Evolutionary conservation across 2,329 filamentous ascomycete species (phyloP), one percentile per base, ranked within the genome.

Genomic region (Fusarium sp.): DNA sequence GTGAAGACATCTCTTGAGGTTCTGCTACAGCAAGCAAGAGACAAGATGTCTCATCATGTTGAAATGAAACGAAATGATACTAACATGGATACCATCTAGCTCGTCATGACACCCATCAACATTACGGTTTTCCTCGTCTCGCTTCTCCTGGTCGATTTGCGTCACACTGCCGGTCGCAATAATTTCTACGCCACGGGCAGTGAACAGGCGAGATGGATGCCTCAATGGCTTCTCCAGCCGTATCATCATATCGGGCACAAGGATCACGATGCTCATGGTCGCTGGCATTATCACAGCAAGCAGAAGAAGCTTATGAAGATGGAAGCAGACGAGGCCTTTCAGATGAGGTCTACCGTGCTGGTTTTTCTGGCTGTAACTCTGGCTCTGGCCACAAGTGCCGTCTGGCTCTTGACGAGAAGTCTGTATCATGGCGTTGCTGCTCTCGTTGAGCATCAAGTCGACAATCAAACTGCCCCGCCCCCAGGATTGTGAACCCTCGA

Each of bases 51-150:
- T 15, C 24, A 24, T 29, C 20, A 59, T 54, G 44, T 46, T 34
- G 49, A 43, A 24, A 14, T 45, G n/a, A 49, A 24, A 14, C 22
- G 49, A 44, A 44, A 40, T 20, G 45, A 29, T 44, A 47, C 61
- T 72, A 43, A 73, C 71, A 58, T 18, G 25, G 25, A 27, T 30
- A 29, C 11, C 12, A 42, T 38, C 61, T 58, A 83, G 63, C 40
- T 66, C 22, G 71, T 92, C 71, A 83, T 91, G 79, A 90, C 89
- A 1, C 90, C 91, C 10, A 71, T 92, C 66, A 84, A 89, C 69
- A 87, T 92, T 77, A 81, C 88, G 53, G 86, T 88, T 24, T 92
- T 92, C 79, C 77, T 93, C 44, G 47, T 92, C 69, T 92, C 90
- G 3, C 86, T 92, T 47, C 84, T 86, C 76, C 78, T 91, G 54